Percentiles rank a stretch among this genome's conserved stretches.
These are phyloP conservation scores for Wickerhamiella lipophila DNA, from an alignment of 805 yeast genomes.

Conservation along the genomic window DNA sequence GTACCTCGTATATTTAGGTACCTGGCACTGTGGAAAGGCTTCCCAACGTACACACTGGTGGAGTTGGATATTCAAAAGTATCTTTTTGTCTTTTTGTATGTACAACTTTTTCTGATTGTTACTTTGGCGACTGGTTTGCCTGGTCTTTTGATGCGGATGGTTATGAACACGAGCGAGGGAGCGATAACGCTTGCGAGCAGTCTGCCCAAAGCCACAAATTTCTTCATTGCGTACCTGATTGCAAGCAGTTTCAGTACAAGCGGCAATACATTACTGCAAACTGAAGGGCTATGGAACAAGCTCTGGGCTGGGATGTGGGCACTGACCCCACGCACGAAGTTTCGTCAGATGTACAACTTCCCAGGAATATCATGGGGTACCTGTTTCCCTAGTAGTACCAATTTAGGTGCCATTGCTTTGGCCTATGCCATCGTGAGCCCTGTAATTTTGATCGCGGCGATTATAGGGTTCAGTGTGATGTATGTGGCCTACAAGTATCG, in stretches of 20 bases:
- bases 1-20: slow-evolving; percentile 47
- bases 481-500: slow-evolving; percentile 59
- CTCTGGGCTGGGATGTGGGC: slow-evolving; percentile 32
- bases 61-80: slow-evolving; percentile 65
- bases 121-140: slow-evolving; percentile 79
- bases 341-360: slow-evolving; percentile 34
- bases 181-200: slow-evolving; percentile 57
- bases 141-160: slow-evolving; percentile 16
- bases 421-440: slow-evolving; percentile 76
- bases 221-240: slow-evolving; percentile 65
- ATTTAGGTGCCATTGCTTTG: slow-evolving; percentile 64
- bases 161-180: slow-evolving; percentile 22
- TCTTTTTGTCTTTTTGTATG: slow-evolving; percentile 65
- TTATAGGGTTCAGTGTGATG: slow-evolving; percentile 44
- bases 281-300: slow-evolving; percentile 38
- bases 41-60: slow-evolving; percentile 45
- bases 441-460: slow-evolving; percentile 48
- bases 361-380: slow-evolving; percentile 63
- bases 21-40: slow-evolving; percentile 44
- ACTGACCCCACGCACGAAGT: slow-evolving; percentile 49
- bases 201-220: slow-evolving; percentile 74
- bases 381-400: slow-evolving; percentile 61
- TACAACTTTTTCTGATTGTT: slow-evolving; percentile 74
- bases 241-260: slow-evolving; percentile 64
- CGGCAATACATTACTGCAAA: slow-evolving; percentile 57